phyloP scores from a whole-genome alignment of 768 basidiomycete species.

The Kwoniella sp. region DNA sequence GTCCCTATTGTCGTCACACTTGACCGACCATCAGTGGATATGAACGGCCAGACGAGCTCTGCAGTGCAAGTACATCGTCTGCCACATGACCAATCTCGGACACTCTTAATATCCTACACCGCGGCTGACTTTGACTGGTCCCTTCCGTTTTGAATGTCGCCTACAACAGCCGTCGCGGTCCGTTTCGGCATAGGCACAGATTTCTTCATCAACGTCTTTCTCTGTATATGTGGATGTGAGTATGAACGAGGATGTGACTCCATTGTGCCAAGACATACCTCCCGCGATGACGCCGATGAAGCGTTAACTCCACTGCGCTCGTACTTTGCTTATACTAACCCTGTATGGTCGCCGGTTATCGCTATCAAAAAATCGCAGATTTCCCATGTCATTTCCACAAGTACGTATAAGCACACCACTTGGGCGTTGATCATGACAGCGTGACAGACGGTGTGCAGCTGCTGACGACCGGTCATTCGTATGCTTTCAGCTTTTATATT shows the following conservation, averaged over 20 bases:
- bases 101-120: too few relatives aligned
- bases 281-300: too few relatives aligned
- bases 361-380: slow-evolving; percentile 40
- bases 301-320: too few relatives aligned
- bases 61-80: neutral
- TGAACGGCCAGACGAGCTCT: too few relatives aligned
- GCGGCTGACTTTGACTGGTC: slow-evolving; percentile 10
- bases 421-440: neutral
- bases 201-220: slow-evolving; percentile 84
- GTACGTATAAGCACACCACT: slow-evolving; percentile 25
- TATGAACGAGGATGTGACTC: too few relatives aligned
- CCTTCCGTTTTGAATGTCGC: neutral
- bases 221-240: slow-evolving; percentile 84
- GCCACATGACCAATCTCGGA: too few relatives aligned
- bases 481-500: slow-evolving; percentile 48
- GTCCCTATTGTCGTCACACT: too few relatives aligned
- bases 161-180: slow-evolving; percentile 75
- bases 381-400: slow-evolving; percentile 81
- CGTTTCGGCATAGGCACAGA: slow-evolving; percentile 88
- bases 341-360: too few relatives aligned
- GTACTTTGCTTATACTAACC: too few relatives aligned
- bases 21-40: too few relatives aligned
- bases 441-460: neutral
- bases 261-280: too few relatives aligned
- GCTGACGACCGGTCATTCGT: neutral